phyloP scores from a whole-genome alignment of 768 basidiomycete species.

The Collybiopsis luxurians region DNA sequence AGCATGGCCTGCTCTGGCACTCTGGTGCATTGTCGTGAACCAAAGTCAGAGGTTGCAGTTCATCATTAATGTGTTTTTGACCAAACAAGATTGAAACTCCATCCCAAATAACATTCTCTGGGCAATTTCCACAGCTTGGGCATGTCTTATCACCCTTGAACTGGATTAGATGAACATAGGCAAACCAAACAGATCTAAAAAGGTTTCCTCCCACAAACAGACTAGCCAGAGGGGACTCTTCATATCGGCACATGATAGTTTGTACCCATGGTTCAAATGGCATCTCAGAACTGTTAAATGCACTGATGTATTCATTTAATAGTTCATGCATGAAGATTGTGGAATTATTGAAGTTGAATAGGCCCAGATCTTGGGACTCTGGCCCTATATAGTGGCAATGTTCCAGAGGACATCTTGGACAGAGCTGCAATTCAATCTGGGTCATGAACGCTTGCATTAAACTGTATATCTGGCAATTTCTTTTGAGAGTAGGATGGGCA shows the following conservation, averaged over 20 bases:
- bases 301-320: constrained; percentile 30
- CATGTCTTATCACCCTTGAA: constrained; percentile 24
- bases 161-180: constrained; percentile 21
- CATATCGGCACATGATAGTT: constrained; percentile 19
- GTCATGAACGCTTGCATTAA: too few species aligned
- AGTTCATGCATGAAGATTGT: constrained; percentile 28
- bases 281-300: constrained; percentile 30
- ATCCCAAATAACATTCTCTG: constrained; percentile 30
- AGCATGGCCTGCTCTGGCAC: constrained; percentile 4
- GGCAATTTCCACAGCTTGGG: constrained; percentile 22
- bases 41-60: constrained; percentile 24
- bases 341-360: constrained; percentile 34
- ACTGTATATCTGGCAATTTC: too few species aligned
- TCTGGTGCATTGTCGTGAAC: constrained; percentile 8
- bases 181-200: constrained; percentile 32
- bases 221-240: constrained; percentile 16
- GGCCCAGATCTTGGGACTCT: constrained; percentile 21
- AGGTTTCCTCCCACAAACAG: constrained; percentile 19
- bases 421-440: too few species aligned
- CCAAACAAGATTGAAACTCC: constrained; percentile 29
- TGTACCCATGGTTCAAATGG: constrained; percentile 29
- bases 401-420: constrained; percentile 3
- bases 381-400: constrained; percentile 24
- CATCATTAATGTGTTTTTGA: constrained; percentile 20
- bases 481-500: background rate